These are phyloP conservation scores for Ophiostoma pallidulum DNA, from an alignment of 2,329 filamentous ascomycete genomes.

Conservation along the genomic window DNA sequence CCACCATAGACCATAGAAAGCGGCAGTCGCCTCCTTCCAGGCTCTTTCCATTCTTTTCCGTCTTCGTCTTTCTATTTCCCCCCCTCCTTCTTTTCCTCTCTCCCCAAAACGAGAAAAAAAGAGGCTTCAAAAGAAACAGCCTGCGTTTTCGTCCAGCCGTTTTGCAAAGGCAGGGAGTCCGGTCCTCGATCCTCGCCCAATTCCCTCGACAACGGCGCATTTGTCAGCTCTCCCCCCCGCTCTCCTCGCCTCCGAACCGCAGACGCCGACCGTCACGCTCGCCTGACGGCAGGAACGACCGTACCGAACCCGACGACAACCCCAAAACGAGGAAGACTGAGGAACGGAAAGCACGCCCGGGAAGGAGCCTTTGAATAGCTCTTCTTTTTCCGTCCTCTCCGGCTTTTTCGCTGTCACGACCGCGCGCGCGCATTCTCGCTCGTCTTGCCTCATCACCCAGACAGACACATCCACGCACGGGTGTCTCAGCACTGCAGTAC, in stretches of 20 bases:
- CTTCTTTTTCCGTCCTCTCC: neutral
- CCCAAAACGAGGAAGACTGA: neutral
- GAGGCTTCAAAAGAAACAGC: neutral
- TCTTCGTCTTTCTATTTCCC: neutral
- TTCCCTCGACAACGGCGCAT: neutral
- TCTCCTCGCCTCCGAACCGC: neutral
- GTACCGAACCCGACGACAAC: too few relatives aligned
- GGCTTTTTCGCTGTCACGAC: too few relatives aligned
- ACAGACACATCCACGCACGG: neutral
- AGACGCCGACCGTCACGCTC: neutral
- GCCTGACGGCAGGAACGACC: neutral
- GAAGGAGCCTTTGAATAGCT: neutral
- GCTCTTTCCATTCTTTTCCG: neutral
- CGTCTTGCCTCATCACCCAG: neutral
- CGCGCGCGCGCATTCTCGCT: too few relatives aligned
- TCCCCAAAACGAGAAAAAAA: neutral
- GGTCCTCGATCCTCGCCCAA: too few relatives aligned
- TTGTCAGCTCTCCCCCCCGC: neutral
- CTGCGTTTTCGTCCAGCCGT: neutral
- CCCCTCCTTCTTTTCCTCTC: neutral
- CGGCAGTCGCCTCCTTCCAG: slow-evolving; percentile 1
- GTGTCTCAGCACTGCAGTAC: neutral
- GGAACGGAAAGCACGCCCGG: neutral
- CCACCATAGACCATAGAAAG: slow-evolving; percentile 4
- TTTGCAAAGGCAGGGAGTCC: too few relatives aligned